Evolutionary conservation across 2,329 filamentous ascomycete species (phyloP).

Genomic region (Hymenoscyphus occultus): DNA sequence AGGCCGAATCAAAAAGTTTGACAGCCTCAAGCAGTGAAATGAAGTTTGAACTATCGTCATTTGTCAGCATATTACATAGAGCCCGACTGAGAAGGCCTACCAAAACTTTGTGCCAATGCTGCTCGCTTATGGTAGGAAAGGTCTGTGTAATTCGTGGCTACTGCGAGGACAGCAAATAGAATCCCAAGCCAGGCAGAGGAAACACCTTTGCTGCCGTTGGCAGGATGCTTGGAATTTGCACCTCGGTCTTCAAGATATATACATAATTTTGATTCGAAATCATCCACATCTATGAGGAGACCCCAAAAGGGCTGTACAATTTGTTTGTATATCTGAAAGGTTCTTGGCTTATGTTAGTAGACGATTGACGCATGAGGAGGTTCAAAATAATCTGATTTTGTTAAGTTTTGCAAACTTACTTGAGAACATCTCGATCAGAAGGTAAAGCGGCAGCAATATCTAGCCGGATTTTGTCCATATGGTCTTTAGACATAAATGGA

Average conservation of each 20-base stretch:
- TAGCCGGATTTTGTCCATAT: conserved; percentile 56
- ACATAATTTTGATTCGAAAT: conserved; percentile 62
- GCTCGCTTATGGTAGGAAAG: conserved; percentile 49
- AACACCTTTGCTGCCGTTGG: conserved; percentile 37
- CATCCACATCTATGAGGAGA: conserved; percentile 63
- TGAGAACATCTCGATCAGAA: conserved; percentile 64
- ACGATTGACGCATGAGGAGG: neutral
- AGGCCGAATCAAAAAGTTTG: conserved; percentile 61
- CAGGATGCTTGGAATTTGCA: conserved; percentile 40
- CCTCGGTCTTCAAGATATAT: conserved; percentile 61
- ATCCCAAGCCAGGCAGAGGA: conserved; percentile 66
- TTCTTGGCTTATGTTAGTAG: conserved; percentile 38
- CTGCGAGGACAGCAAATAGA: conserved; percentile 61
- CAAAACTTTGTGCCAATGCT: conserved; percentile 45
- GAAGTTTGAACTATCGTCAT: conserved; percentile 39
- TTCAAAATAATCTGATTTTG: neutral
- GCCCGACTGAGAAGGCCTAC: conserved; percentile 37
- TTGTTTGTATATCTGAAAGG: conserved; percentile 65
- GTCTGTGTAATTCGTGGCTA: conserved; percentile 65
- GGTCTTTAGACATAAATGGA: conserved; percentile 62
- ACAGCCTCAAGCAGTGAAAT: conserved; percentile 61
- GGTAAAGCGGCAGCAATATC: conserved; percentile 62
- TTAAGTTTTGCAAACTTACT: conserved; percentile 43
- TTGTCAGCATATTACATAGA: neutral
- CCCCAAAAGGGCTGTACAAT: conserved; percentile 67